Base-by-base conservation (phyloP, 345 rosid species). In the Eucalyptus tenuipes region DNA sequence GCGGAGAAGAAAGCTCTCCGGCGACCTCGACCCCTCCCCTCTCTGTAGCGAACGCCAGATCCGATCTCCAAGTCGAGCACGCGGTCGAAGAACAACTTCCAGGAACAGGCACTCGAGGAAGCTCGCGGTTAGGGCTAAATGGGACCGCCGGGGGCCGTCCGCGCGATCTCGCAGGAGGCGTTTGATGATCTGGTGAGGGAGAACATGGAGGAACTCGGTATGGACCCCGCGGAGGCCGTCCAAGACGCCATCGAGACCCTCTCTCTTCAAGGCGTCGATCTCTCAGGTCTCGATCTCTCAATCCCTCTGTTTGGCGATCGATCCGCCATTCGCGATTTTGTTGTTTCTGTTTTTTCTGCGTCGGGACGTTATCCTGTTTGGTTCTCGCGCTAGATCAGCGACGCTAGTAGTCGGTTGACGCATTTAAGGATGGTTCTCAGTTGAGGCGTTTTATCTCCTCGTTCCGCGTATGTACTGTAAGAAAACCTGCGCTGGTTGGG, bases 141-240 rank as follows among this genome's bases (percentile, higher is more conserved):
- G 97, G 96, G 91, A 59, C 94, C 94, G 11, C 91, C 94, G 52
- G 92, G 92, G 92, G 92, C 87, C 80, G 91, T 61, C 20, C 96
- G 97, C 29, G 47, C 94, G 50, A 97, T 98, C 92, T 98, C 98
- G 50, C 98, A 97, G 91, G 98, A 94, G 61, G 98, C 99, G 6
- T 97, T 96, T 91, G 95, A 98, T 86, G 98, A 96, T 87, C 91
- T 97, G 45, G 98, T 96, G 31, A 95, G 92, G 85, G 99, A 98
- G 91, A 98, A 97, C 94, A 91, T 94, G 81, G 98, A 97, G 87
- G 99, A 95, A 52, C 96, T 98, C 6, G 97, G 94, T 4, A 97
- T 98, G 98, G 99, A 96, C 31, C 98, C 99, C 84, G 44, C 94
- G 86, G 98, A 98, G 89, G 97, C 99, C 61, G 97, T 98, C 44